Conservation (phyloP, 2,329 filamentous ascomycete genomes). For the Metarhizium album region DNA sequence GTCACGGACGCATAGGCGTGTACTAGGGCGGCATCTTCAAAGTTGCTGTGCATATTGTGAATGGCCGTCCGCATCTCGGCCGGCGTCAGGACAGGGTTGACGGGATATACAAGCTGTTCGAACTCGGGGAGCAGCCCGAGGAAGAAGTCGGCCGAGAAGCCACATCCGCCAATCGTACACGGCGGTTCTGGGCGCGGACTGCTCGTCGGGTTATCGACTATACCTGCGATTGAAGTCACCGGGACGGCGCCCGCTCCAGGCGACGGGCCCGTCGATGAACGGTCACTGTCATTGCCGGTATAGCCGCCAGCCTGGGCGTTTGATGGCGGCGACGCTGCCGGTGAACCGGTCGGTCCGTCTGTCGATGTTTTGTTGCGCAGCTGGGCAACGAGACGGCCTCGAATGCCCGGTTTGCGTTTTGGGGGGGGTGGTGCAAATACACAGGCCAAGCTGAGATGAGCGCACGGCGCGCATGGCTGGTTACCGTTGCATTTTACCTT, state of each 20-base stretch:
- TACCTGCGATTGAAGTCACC: slow-evolving; percentile 17
- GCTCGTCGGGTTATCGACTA: slow-evolving; percentile 10
- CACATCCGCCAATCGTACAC: slow-evolving; percentile 5
- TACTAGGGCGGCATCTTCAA: slow-evolving; percentile 25
- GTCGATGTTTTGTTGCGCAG: slow-evolving; percentile 17
- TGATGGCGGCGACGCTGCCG: slow-evolving; percentile 1
- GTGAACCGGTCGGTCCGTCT: not conserved
- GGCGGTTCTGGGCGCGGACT: slow-evolving; percentile 3
- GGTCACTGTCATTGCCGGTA: slow-evolving; percentile 3
- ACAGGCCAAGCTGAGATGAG: slow-evolving; percentile 23
- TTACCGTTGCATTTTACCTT: slow-evolving; percentile 27
- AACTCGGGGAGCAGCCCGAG: slow-evolving; percentile 21
- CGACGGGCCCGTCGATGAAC: slow-evolving; percentile 9
- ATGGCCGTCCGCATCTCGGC: slow-evolving; percentile 22
- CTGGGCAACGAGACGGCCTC: slow-evolving; percentile 24
- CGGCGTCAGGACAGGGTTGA: slow-evolving; percentile 23
- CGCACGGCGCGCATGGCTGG: slow-evolving; percentile 25
- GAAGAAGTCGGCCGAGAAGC: slow-evolving; percentile 22
- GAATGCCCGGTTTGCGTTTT: slow-evolving; percentile 24
- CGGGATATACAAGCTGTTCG: slow-evolving; percentile 25
- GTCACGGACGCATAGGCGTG: slow-evolving; percentile 26
- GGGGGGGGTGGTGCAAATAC: slow-evolving; percentile 21
- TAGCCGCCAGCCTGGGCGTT: not conserved
- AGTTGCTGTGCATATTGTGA: slow-evolving; percentile 19
- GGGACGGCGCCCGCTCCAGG: slow-evolving; percentile 3